These are phyloP conservation scores for Trametes hirsuta DNA, from an alignment of 1,284 basidiomycete genomes.

Conservation along the genomic window DNA sequence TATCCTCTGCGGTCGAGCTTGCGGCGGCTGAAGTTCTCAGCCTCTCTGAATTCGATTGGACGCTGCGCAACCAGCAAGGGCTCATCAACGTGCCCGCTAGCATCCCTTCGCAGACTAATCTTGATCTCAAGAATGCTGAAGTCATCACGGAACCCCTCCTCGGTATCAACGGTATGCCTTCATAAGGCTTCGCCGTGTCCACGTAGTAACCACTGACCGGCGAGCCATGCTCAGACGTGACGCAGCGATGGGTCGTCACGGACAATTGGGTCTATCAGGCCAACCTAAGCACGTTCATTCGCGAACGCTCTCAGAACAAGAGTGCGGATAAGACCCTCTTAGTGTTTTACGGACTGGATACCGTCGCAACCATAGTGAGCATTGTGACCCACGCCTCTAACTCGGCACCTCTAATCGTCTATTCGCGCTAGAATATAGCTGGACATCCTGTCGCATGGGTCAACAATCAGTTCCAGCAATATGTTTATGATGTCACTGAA, in stretches of 20 bases:
- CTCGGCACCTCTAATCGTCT: not conserved
- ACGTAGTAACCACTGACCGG: not conserved
- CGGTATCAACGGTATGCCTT: conserved; percentile 50
- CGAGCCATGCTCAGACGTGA: conserved; percentile 44
- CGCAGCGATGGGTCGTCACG: conserved; percentile 56
- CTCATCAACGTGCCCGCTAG: conserved; percentile 50
- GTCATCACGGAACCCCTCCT: conserved; percentile 56
- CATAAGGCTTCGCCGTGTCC: no score
- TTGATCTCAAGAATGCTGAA: conserved; percentile 50
- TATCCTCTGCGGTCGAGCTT: not conserved
- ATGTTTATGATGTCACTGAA: conserved; percentile 54
- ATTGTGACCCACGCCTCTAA: not conserved
- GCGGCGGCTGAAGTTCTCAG: conserved; percentile 37
- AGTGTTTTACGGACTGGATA: conserved; percentile 62
- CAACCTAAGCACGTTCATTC: conserved; percentile 47
- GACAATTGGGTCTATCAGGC: conserved; percentile 66
- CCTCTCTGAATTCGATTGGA: conserved; percentile 50
- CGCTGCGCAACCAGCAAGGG: conserved; percentile 52
- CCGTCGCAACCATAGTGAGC: conserved; percentile 52
- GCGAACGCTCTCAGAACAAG: conserved; percentile 25
- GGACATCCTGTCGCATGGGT: conserved; percentile 58
- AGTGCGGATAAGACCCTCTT: conserved; percentile 41
- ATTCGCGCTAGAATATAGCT: conserved; percentile 44
- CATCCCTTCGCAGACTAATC: conserved; percentile 53
- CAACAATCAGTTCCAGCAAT: conserved; percentile 60